Percentiles rank a stretch among this genome's conserved stretches.
These are phyloP conservation scores for Vitis hybrid DNA, from an alignment of 177 flowering plant species.

Conservation along the genomic window DNA sequence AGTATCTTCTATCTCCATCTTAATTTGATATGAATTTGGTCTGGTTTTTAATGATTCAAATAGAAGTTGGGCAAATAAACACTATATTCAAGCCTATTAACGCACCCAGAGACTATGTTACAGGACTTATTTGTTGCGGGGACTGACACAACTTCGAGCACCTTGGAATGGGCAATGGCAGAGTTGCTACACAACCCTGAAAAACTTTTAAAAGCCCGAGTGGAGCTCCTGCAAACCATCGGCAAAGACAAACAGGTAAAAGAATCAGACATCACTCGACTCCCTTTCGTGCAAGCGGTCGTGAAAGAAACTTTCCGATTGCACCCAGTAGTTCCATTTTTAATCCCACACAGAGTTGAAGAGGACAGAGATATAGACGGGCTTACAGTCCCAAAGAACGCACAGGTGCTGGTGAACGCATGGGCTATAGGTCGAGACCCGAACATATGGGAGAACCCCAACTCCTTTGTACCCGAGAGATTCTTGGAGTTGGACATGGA, in stretches of 20 bases:
- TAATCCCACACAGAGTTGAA: background rate
- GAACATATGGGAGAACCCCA: too few species aligned
- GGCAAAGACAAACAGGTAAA: background rate
- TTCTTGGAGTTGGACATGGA: too few species aligned
- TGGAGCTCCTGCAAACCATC: background rate
- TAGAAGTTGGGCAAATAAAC: background rate
- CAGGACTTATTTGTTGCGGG: slow-evolving; percentile 1
- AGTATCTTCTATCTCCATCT: background rate
- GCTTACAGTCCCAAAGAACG: background rate
- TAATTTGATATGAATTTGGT: background rate
- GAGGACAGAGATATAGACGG: background rate
- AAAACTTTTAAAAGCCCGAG: too few species aligned
- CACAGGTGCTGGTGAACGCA: background rate
- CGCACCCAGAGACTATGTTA: background rate
- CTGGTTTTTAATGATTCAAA: background rate
- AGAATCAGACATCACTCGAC: background rate
- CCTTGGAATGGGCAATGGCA: slow-evolving; percentile 1
- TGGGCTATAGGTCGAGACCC: too few species aligned
- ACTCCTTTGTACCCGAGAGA: too few species aligned
- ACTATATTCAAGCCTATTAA: background rate
- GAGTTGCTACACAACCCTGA: too few species aligned
- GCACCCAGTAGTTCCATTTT: background rate
- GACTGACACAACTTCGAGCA: background rate
- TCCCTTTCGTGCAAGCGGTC: background rate
- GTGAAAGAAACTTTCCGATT: too few species aligned